Base-by-base conservation (phyloP, 1,284 basidiomycete species). In the Apiotrichum domesticum region DNA sequence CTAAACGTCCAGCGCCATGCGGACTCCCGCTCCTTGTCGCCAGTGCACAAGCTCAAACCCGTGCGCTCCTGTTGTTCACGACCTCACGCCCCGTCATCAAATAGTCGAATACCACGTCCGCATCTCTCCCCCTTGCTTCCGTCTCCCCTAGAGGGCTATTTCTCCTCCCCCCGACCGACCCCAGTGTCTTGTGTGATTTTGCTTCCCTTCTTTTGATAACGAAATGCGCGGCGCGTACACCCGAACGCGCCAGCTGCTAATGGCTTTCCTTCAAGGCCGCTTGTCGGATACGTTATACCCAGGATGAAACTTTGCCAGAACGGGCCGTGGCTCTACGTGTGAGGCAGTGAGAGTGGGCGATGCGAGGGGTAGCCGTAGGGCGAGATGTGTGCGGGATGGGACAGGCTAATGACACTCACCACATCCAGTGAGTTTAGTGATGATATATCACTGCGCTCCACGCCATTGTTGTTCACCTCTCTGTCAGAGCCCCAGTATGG, bases 1-100 rank as follows among this genome's bases (percentile, higher is more conserved):
- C 47, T 62, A 62, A 52, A 29, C 35, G 11, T 15, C 67, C 70
- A 50, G 21, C 67, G 53, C 57, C 32, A 5, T 11, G n/a, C n/a
- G 13, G 21, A 29, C 37, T 49, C 15, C 4, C 35, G 3, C 14
- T 4, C 46, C 10, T 39, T 10, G 33, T 11, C 46, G 32, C 45
- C 46, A 5, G 46, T 21, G 46, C 46, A 5, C 4, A 34, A 9
- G 9, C 35, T 8, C 7, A 9, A 13, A 13, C 21, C 21, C 21
- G 21, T 13, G 15, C 43, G 34, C 35, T 40, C 8, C 40, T 40
- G 47, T 50, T 42, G 13, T 14, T 50, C 13, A 50, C 21, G 39
- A 50, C 49, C 49, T 50, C 49, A 42, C 47, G 47, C 47, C 47
- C 41, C 13, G 13, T 46, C 45, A 33, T 47, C 14, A 47, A 46